Evolutionary conservation across 495 filamentous ascomycete genomes (phyloP).

Genomic region (Penicillium soppii): DNA sequence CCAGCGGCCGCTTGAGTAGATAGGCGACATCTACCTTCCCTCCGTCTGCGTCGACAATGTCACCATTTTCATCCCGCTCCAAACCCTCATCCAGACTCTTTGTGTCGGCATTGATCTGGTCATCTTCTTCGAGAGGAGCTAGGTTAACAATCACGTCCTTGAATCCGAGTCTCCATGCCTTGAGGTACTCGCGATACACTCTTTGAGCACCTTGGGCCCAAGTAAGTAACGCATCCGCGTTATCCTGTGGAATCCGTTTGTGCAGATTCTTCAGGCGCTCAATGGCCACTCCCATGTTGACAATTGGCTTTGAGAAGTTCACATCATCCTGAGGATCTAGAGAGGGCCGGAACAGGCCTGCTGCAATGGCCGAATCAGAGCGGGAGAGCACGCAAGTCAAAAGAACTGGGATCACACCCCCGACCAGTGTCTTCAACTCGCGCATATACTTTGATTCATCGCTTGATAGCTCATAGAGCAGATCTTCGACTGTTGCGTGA

Average conservation of each 20-base stretch:
- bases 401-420: slow-evolving; percentile 93
- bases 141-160: slow-evolving; percentile 94
- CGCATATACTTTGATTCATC: slow-evolving; percentile 91
- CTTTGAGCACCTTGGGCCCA: slow-evolving; percentile 79
- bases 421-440: slow-evolving; percentile 89
- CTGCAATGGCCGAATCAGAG: slow-evolving; percentile 61
- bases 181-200: slow-evolving; percentile 84
- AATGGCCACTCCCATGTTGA: slow-evolving; percentile 89
- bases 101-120: slow-evolving; percentile 48
- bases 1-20: slow-evolving; percentile 82
- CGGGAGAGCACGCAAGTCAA: slow-evolving; percentile 80
- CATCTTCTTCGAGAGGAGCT: slow-evolving; percentile 62
- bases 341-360: slow-evolving; percentile 64
- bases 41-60: slow-evolving; percentile 73
- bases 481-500: slow-evolving; percentile 65
- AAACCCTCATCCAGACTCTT: slow-evolving; percentile 65
- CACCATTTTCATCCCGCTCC: slow-evolving; percentile 73
- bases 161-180: slow-evolving; percentile 90
- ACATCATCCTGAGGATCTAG: slow-evolving; percentile 51
- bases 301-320: slow-evolving; percentile 80
- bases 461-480: slow-evolving; percentile 76
- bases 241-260: slow-evolving; percentile 69
- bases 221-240: slow-evolving; percentile 63
- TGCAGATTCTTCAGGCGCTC: slow-evolving; percentile 82
- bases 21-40: slow-evolving; percentile 95